These are phyloP conservation scores for Ogataea glucozyma DNA, from an alignment of 805 yeast species.

Conservation along the genomic window DNA sequence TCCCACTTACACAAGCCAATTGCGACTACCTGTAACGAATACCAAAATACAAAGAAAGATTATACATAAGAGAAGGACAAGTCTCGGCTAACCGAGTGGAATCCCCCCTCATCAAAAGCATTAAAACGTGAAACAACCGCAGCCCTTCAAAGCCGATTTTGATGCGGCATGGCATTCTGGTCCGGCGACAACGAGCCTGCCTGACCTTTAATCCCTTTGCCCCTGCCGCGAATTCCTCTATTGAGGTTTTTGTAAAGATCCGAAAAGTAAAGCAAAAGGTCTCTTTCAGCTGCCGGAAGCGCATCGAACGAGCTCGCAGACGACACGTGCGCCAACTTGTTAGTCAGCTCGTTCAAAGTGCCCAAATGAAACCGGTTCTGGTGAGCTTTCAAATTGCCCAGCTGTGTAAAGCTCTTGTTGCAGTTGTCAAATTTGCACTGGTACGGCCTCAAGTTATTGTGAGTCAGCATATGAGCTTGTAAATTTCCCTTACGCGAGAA, in stretches of 20 bases:
- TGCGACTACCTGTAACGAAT: slow-evolving; percentile 1
- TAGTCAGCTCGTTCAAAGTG: slow-evolving; percentile 67
- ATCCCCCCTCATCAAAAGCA: no score
- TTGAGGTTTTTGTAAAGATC: slow-evolving; percentile 84
- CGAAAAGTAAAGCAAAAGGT: slow-evolving; percentile 74
- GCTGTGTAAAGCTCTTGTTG: slow-evolving; percentile 82
- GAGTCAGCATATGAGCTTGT: slow-evolving; percentile 85
- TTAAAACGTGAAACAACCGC: neutral
- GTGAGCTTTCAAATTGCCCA: slow-evolving; percentile 92
- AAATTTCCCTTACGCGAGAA: slow-evolving; percentile 91
- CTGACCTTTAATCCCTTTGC: slow-evolving; percentile 42
- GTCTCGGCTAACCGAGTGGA: no score
- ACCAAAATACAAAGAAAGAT: slow-evolving; percentile 2
- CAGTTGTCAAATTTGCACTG: slow-evolving; percentile 80
- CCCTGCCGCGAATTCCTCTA: slow-evolving; percentile 90
- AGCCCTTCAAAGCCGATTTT: no score
- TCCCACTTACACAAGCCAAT: no score
- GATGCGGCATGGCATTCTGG: neutral
- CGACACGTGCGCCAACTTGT: slow-evolving; percentile 62
- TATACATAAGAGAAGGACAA: slow-evolving; percentile 4
- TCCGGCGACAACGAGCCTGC: slow-evolving; percentile 1
- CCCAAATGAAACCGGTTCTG: slow-evolving; percentile 85
- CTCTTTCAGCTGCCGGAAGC: slow-evolving; percentile 63
- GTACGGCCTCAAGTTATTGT: slow-evolving; percentile 74
- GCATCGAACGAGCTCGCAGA: slow-evolving; percentile 44